These are phyloP conservation scores for Cordyceps tenuipes DNA, from an alignment of 2,329 filamentous ascomycete species.

Conservation along the genomic window DNA sequence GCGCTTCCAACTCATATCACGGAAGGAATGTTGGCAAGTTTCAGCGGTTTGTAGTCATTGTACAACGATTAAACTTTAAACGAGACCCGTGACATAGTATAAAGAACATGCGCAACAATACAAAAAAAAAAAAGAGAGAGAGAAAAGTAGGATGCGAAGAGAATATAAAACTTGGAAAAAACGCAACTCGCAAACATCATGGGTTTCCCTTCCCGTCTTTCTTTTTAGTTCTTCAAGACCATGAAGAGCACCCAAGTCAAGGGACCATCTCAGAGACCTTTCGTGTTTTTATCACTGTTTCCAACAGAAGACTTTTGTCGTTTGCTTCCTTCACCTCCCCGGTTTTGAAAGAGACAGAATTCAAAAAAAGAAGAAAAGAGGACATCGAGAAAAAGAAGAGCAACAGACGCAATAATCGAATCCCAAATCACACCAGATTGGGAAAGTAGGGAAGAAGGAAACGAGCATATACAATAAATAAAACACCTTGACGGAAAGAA, in stretches of 20 bases:
- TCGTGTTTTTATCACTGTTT: not conserved
- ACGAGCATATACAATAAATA: not conserved
- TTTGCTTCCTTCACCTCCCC: not conserved
- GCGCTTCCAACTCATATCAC: not conserved
- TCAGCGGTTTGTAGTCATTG: slow-evolving; percentile 1
- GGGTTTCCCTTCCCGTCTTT: not conserved
- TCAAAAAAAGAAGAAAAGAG: slow-evolving; percentile 8
- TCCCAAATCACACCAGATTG: not conserved
- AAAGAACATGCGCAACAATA: not conserved
- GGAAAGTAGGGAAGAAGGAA: slow-evolving; percentile 13
- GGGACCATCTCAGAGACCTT: not conserved
- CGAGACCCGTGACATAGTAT: slow-evolving; percentile 1
- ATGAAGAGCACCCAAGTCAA: not conserved
- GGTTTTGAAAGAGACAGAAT: not conserved
- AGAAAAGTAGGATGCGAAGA: not conserved
- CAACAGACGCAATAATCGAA: not conserved
- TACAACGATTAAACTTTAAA: slow-evolving; percentile 9
- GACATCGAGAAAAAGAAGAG: slow-evolving; percentile 12
- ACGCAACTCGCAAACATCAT: not conserved
- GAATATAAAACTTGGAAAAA: not conserved
- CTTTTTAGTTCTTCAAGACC: not conserved
- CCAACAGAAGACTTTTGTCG: not conserved
- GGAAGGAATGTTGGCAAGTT: not conserved
- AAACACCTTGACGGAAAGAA: slow-evolving; percentile 4
- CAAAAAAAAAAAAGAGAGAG: slow-evolving; percentile 2